Percentiles rank a stretch among this genome's conserved stretches.
Conservation (phyloP, 305 asterid genomes). For the Fraxinus sp. region DNA sequence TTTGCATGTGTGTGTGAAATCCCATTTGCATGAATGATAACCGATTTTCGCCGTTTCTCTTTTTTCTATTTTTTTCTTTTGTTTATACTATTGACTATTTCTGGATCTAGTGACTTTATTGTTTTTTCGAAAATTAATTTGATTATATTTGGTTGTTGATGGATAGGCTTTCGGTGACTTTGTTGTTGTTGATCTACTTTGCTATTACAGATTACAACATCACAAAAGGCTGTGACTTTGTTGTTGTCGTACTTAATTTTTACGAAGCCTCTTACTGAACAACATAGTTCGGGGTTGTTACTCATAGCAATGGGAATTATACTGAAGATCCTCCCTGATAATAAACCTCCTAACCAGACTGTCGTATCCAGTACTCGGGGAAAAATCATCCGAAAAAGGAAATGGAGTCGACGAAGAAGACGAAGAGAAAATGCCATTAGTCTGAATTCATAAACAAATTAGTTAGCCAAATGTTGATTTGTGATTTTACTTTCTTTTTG, state of each 20-base stretch:
- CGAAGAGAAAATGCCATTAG: constrained; percentile 32
- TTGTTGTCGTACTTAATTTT: constrained; percentile 63
- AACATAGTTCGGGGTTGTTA: constrained; percentile 41
- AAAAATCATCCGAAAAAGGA: constrained; percentile 6
- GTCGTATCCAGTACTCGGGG: not conserved
- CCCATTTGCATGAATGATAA: too few species aligned
- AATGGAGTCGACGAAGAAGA: constrained; percentile 19
- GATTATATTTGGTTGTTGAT: too few species aligned
- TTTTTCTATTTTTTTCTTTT: too few species aligned
- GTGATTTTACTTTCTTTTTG: not conserved
- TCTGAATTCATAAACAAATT: not conserved
- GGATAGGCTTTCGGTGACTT: too few species aligned
- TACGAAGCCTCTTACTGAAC: constrained; percentile 54
- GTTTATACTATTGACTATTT: too few species aligned
- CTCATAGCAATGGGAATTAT: constrained; percentile 47
- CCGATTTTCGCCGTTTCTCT: too few species aligned
- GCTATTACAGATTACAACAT: too few species aligned
- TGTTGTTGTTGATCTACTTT: too few species aligned
- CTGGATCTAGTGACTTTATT: too few species aligned
- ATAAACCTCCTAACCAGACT: constrained; percentile 20
- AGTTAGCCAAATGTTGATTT: not conserved
- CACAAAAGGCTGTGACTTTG: too few species aligned
- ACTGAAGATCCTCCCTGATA: constrained; percentile 36
- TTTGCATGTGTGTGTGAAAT: too few species aligned
- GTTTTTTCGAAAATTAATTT: too few species aligned